Evolutionary conservation across 345 rosid species (phyloP), one percentile per base, ranked within the genome.

Genomic region (Arabidopsis suecica): DNA sequence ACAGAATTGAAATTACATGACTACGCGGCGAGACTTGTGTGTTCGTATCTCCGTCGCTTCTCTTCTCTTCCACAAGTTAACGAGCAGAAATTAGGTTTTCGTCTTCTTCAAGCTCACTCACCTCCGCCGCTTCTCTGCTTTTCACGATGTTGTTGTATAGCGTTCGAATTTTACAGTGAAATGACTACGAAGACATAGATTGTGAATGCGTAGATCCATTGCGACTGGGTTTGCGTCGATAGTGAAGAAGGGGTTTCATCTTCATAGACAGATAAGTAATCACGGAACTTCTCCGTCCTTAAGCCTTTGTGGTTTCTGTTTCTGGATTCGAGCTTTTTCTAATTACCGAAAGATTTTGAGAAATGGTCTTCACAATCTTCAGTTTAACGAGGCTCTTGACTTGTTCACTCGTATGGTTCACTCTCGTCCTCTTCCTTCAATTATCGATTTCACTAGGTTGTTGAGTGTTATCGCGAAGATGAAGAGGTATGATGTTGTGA

Each of bases 201-300:
- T 53, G 48, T 73, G 77, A 44, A 73, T 73, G 77, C 77, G 77
- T 73, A 54, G 48, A 42, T 63, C 71, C 77, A 73, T 64, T 8
- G n/a, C 64, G 36, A 10, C 78, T 73, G 47, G 58, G 72, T 74
- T 48, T 38, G 49, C 78, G 7, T 56, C 78, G 14, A 45, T 44
- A 34, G 14, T 59, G 22, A 20, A 20, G 1, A 65, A 65, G 11
- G 7, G 71, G 7, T 56, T 73, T 44, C 41, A 6, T 56, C 49
- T 73, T 40, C 33, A 56, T 23, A 42, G 9, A 3, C 44, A 54
- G 1, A 9, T 63, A 53, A 11, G 23, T 38, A 61, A 38, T 7
- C 40, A 18, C 28, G 2, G 41, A 42, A 5, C 57, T 55, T 1
- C 77, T 54, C 18, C 68, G 5, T 59, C 74, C 47, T 47, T 37